phyloP scores from a whole-genome alignment of 441 rosid genomes.

The Hypseocharis bilobata region DNA sequence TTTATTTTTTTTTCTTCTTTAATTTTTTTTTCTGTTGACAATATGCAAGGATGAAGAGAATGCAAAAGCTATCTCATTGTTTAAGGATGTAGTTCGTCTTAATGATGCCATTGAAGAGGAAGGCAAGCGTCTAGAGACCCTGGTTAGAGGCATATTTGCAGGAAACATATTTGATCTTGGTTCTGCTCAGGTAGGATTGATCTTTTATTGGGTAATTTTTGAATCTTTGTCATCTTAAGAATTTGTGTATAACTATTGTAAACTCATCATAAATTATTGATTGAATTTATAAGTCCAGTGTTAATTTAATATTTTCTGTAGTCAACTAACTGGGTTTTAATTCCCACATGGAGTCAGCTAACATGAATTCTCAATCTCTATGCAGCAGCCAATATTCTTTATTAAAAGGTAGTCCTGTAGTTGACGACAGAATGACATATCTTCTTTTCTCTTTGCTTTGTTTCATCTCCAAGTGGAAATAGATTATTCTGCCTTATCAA shows the following conservation, averaged over 20 bases:
- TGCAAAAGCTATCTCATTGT: constrained; percentile 81
- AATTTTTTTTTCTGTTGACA: constrained; percentile 13
- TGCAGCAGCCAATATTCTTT: constrained; percentile 9
- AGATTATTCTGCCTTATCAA: too few relatives aligned
- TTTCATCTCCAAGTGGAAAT: too few relatives aligned
- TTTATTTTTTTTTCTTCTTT: not conserved
- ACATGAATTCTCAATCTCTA: not conserved
- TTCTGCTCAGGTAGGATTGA: constrained; percentile 61
- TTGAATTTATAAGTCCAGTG: not conserved
- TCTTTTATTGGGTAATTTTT: constrained; percentile 8
- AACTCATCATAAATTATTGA: not conserved
- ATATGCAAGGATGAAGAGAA: constrained; percentile 58
- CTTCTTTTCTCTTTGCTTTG: too few relatives aligned
- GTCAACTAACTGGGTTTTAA: not conserved
- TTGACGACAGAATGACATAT: too few relatives aligned
- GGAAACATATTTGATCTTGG: constrained; percentile 95
- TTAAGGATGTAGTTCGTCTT: constrained; percentile 56
- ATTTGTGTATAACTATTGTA: not conserved
- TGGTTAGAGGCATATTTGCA: constrained; percentile 81
- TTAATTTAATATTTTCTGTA: not conserved
- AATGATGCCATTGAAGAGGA: constrained; percentile 70
- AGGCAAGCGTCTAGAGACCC: constrained; percentile 58
- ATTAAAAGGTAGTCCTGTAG: not conserved
- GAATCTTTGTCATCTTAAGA: not conserved
- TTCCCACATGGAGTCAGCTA: not conserved